Conservation (phyloP, 805 yeast genomes). For the Naumovozyma dairenensis region DNA sequence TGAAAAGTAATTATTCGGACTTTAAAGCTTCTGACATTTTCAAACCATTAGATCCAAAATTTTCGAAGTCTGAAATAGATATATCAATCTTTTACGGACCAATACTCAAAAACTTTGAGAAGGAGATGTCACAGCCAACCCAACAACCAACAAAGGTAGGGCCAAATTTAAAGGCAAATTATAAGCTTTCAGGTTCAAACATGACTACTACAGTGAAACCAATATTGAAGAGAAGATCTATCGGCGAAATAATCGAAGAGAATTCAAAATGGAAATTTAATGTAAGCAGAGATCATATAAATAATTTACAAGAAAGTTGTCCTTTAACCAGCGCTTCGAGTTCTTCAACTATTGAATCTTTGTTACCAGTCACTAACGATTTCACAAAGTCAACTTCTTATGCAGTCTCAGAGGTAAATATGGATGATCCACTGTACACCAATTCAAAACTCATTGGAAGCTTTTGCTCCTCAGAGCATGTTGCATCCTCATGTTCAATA, state of each 20-base stretch:
- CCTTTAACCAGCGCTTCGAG: too few species aligned
- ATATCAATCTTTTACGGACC: neutral
- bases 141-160: neutral
- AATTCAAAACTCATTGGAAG: too few species aligned
- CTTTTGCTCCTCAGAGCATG: too few species aligned
- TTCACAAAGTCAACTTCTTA: too few species aligned
- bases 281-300: constrained; percentile 6
- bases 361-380: too few species aligned
- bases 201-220: constrained; percentile 38
- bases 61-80: neutral
- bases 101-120: too few species aligned
- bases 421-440: too few species aligned
- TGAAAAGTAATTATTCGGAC: neutral
- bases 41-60: neutral
- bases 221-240: constrained; percentile 70
- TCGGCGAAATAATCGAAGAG: constrained; percentile 49
- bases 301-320: neutral
- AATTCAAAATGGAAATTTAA: constrained; percentile 19
- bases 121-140: neutral
- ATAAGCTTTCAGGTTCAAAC: too few species aligned
- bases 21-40: neutral
- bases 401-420: too few species aligned
- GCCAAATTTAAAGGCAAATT: neutral
- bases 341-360: too few species aligned
- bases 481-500: too few species aligned